Evolutionary conservation across 768 basidiomycete species (phyloP), one percentile per base, ranked within the genome.

Genomic region (Suillus subluteus): DNA sequence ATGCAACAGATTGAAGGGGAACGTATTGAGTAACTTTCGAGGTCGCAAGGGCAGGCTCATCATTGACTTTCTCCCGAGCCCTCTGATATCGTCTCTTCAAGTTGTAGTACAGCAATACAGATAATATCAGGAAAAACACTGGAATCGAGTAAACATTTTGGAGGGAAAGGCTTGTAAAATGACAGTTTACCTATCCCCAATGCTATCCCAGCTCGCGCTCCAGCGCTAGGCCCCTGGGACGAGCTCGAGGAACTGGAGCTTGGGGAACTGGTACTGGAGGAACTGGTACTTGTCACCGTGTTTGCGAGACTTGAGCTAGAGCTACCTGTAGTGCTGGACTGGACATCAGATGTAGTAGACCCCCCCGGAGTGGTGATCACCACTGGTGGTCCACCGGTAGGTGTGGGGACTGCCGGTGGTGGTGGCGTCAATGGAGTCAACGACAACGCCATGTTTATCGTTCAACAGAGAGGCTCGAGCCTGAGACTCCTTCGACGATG

Each of bases 201-300:
- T 7, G 72, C 69, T 13, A 78, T 70, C 3, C 75, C 76, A 48
- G 73, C 73, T 12, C 73, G 64, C 12, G 69, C 70, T 41, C 71
- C 71, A 37, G 62, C 2, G 44, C 69, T 70, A 38, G 69, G 65
- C 11, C 48, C 37, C 56, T 35, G 21, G 43, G 40, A 58, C 18
- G 58, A 62, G 43, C 63, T 66, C 30, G 56, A 32, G n/a, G 67
- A 48, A 38, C 35, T 30, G 30, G 13, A 62, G 43, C 63, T 66
- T 37, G 56, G 23, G n/a, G 67, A 48, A 38, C 35, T 30, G n/a
- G 13, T 26, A 26, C 26, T 26, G 1, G 26, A 26, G 26, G 26
- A 26, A 26, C 26, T 32, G 32, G 32, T 32, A 32, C 32, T 32
- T 32, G 32, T 32, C 32, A 5, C 32, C 4, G 58, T 38, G 16